Conservation (phyloP, 192 early-diverging fungal species). For the Linnemannia elongata region DNA sequence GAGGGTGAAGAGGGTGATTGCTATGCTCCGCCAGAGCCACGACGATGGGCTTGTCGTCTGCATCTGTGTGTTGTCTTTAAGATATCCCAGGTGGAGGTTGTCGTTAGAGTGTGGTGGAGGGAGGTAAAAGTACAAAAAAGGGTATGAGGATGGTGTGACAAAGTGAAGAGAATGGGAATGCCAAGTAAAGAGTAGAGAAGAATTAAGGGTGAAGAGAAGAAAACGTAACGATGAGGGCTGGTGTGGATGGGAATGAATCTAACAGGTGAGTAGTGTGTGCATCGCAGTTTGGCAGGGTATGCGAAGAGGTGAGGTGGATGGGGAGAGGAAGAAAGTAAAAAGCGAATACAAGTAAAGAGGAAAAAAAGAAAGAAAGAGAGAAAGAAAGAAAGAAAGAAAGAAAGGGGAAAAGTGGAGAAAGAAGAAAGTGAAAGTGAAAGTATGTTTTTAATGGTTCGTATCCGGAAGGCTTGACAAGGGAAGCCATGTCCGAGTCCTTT, state of each 20-base stretch:
- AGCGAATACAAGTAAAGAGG: neutral
- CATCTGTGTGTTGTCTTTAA: neutral
- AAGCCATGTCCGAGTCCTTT: neutral
- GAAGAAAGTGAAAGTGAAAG: no score
- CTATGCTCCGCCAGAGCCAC: constrained; percentile 13
- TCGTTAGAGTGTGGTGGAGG: neutral
- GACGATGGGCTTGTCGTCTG: constrained; percentile 14
- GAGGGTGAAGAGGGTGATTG: neutral
- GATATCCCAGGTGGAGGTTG: neutral
- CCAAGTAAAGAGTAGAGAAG: neutral
- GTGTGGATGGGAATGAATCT: neutral
- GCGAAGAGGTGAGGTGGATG: neutral
- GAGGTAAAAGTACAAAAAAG: neutral
- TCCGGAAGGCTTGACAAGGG: no score
- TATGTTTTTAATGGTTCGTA: no score
- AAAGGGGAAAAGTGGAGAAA: no score
- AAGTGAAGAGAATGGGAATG: neutral
- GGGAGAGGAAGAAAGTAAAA: neutral
- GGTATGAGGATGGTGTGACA: neutral
- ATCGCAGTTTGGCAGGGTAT: neutral
- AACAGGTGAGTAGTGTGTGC: neutral
- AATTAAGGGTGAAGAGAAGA: neutral
- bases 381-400: neutral
- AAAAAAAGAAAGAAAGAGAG: neutral
- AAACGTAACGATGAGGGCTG: neutral